A percentile compares a stretch with the other conserved stretches of the same genome.
Evolutionary conservation across 352 stramenopile genomes (phyloP).

Genomic region (Porosira glacialis): DNA sequence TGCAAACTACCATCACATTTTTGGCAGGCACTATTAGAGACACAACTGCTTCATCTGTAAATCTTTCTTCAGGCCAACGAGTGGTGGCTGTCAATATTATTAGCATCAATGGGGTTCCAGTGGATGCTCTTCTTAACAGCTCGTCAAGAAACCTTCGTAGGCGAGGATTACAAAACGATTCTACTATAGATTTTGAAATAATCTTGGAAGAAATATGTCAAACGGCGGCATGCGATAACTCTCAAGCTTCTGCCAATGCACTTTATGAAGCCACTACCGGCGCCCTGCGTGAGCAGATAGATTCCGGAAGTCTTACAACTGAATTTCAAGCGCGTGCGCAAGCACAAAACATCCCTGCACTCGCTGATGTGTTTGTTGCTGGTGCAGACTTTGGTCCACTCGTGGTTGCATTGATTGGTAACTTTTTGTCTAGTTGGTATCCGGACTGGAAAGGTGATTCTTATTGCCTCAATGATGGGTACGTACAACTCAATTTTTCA

Average conservation of each 20-base stretch:
- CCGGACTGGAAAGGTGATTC: conserved; percentile 21
- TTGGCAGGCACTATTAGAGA: conserved; percentile 13
- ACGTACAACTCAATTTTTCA: neutral
- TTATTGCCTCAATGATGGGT: conserved; percentile 41
- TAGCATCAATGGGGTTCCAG: conserved; percentile 24
- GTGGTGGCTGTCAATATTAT: conserved; percentile 31
- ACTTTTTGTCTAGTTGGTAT: conserved; percentile 25
- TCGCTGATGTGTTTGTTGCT: conserved; percentile 8
- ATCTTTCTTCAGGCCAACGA: conserved; percentile 22
- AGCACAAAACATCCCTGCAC: neutral
- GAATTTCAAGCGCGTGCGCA: conserved; percentile 6
- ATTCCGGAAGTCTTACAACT: too few relatives aligned
- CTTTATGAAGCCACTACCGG: conserved; percentile 25
- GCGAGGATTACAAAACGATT: conserved; percentile 3
- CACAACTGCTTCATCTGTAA: neutral
- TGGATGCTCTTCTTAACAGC: conserved; percentile 5
- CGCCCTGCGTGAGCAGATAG: conserved; percentile 31
- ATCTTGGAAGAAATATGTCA: conserved; percentile 27
- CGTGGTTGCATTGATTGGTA: conserved; percentile 15
- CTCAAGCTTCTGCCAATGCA: conserved; percentile 20
- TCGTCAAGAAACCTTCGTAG: neutral
- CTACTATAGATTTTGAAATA: conserved; percentile 34
- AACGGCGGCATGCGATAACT: conserved; percentile 4
- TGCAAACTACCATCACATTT: conserved; percentile 20
- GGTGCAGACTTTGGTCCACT: conserved; percentile 22